Conservation (phyloP, 2,329 filamentous ascomycete species). For the Aureobasidium leucospermi region DNA sequence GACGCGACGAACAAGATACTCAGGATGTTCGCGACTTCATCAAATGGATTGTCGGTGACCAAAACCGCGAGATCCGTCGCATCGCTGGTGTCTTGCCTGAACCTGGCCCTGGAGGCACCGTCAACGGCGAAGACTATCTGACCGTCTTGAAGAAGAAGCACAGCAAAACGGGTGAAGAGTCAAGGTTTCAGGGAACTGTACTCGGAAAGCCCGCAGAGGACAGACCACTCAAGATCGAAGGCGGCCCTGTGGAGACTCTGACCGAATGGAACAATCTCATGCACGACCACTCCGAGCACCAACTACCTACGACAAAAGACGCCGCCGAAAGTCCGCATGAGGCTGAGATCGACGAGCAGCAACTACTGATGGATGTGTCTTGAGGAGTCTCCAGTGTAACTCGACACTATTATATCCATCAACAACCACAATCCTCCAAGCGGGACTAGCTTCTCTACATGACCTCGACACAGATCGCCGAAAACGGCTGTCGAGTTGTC, state of each 20-base stretch:
- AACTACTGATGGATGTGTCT: constrained; percentile 10
- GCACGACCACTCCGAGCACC: constrained; percentile 10
- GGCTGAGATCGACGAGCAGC: constrained; percentile 8
- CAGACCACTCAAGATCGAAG: constrained; percentile 68
- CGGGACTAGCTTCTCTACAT: background rate
- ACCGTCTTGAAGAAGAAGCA: constrained; percentile 78
- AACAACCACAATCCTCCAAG: background rate
- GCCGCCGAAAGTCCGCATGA: constrained; percentile 7
- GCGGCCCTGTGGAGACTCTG: constrained; percentile 61
- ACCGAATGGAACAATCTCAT: constrained; percentile 50
- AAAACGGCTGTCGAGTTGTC: too few species aligned
- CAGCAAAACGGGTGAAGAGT: constrained; percentile 80
- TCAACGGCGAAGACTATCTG: constrained; percentile 42
- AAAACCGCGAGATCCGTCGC: constrained; percentile 72
- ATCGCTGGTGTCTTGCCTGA: constrained; percentile 57
- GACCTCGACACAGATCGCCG: too few species aligned
- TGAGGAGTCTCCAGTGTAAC: background rate
- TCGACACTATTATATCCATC: background rate
- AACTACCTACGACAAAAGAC: constrained; percentile 7
- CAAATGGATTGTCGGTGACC: constrained; percentile 66
- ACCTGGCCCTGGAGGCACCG: constrained; percentile 45
- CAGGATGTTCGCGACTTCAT: constrained; percentile 72
- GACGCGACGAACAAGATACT: constrained; percentile 61
- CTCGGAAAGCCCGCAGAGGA: constrained; percentile 68
- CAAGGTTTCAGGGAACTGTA: constrained; percentile 76